A percentile compares a stretch with the other conserved stretches of the same genome.
These are phyloP conservation scores for Carnegiea gigantea DNA, from an alignment of 179 eudicot genomes.

Conservation along the genomic window DNA sequence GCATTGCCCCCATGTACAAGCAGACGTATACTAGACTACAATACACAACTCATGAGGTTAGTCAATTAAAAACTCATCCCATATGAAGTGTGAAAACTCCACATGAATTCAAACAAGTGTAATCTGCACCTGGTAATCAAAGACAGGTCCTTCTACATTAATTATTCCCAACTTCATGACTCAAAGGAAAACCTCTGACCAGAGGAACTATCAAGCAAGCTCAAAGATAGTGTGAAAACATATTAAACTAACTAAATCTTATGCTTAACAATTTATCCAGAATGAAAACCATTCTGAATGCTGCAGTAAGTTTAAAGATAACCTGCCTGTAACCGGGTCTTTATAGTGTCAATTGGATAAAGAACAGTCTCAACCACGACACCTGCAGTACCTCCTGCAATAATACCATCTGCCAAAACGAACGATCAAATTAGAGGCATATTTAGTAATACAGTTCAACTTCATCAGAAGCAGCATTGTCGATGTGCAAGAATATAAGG, in stretches of 20 bases:
- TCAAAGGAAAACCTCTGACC: neutral
- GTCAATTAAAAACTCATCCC: neutral
- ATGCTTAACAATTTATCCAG: neutral
- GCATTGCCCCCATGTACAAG: neutral
- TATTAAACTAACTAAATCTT: neutral
- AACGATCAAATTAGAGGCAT: conserved; percentile 4
- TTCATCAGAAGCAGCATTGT: neutral
- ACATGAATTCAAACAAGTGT: neutral
- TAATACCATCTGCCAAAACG: conserved; percentile 71
- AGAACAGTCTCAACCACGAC: conserved; percentile 85
- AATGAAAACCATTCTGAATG: neutral
- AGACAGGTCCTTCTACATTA: neutral
- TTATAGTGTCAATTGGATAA: conserved; percentile 92
- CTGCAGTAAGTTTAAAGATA: conserved; percentile 13
- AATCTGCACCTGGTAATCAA: neutral
- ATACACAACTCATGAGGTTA: neutral
- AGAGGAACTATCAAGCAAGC: neutral
- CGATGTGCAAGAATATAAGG: neutral
- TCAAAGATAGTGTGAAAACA: neutral
- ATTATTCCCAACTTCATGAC: neutral
- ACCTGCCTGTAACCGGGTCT: conserved; percentile 83
- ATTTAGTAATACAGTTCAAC: neutral
- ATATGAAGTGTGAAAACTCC: neutral
- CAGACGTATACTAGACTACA: neutral
- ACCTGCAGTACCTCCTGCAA: conserved; percentile 95